A percentile compares a stretch with the other conserved stretches of the same genome.
Evolutionary conservation across 2,329 filamentous ascomycete species (phyloP).

Genomic region (Aureobasidium sp.): DNA sequence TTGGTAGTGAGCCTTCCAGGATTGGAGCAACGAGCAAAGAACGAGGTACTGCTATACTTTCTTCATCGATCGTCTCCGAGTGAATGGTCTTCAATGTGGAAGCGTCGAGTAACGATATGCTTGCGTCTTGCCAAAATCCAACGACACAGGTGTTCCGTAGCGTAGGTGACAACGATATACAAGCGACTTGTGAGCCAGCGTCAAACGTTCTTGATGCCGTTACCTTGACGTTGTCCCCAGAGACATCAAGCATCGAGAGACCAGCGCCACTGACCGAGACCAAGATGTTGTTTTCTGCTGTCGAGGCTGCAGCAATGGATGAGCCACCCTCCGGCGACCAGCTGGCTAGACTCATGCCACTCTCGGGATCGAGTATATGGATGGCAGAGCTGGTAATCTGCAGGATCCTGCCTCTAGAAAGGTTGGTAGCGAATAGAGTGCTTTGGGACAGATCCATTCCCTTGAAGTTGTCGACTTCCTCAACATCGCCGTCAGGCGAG

Average conservation of each 20-base stretch:
- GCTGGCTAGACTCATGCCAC: slow-evolving; percentile 44
- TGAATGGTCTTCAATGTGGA: slow-evolving; percentile 58
- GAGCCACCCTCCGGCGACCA: slow-evolving; percentile 50
- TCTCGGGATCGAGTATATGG: slow-evolving; percentile 55
- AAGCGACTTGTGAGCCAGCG: slow-evolving; percentile 71
- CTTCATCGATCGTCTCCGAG: slow-evolving; percentile 52
- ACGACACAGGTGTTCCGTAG: slow-evolving; percentile 64
- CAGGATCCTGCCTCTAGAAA: slow-evolving; percentile 56
- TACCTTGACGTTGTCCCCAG: slow-evolving; percentile 48
- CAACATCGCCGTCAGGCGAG: slow-evolving; percentile 65
- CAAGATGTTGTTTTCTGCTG: slow-evolving; percentile 62
- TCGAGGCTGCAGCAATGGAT: slow-evolving; percentile 70
- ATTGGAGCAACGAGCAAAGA: slow-evolving; percentile 75
- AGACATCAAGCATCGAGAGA: slow-evolving; percentile 62
- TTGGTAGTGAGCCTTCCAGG: slow-evolving; percentile 59
- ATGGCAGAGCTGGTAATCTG: slow-evolving; percentile 67
- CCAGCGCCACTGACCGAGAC: slow-evolving; percentile 70
- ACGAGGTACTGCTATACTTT: slow-evolving; percentile 72
- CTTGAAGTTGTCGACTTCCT: slow-evolving; percentile 73
- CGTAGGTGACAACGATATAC: slow-evolving; percentile 65
- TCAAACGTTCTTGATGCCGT: slow-evolving; percentile 55
- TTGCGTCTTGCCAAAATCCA: slow-evolving; percentile 81
- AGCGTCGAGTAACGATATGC: slow-evolving; percentile 67
- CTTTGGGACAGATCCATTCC: slow-evolving; percentile 62
- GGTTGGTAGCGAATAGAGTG: slow-evolving; percentile 64